Percentiles rank a stretch among this genome's conserved stretches.
These are phyloP conservation scores for Euphorbia schlechtendalii DNA, from an alignment of 441 rosid species.

Conservation along the genomic window DNA sequence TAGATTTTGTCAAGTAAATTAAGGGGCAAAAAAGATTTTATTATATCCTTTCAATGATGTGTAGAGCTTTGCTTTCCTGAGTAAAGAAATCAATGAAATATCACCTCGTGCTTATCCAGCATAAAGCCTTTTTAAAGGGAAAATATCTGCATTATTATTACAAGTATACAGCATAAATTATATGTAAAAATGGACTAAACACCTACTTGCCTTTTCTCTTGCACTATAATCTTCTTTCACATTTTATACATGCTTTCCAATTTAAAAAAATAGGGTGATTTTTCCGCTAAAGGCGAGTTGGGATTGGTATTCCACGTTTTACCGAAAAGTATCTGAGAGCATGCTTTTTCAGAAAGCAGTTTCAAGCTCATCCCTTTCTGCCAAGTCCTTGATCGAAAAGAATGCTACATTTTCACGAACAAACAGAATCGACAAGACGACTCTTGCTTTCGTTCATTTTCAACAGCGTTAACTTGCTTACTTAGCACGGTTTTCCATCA, in stretches of 20 bases:
- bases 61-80: too few species aligned
- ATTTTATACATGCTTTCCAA: background rate
- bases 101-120: background rate
- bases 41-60: too few species aligned
- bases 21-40: too few species aligned
- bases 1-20: too few species aligned
- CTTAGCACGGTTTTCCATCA: conserved; percentile 63
- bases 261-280: too few species aligned
- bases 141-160: background rate
- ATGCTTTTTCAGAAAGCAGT: too few species aligned
- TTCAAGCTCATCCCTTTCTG: too few species aligned
- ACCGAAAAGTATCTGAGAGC: too few species aligned
- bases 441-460: conserved; percentile 59
- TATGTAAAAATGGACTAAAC: background rate
- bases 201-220: background rate
- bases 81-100: background rate
- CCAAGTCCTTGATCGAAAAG: too few species aligned
- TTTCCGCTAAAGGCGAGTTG: too few species aligned
- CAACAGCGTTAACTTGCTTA: conserved; percentile 64
- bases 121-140: background rate
- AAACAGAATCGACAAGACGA: conserved; percentile 42
- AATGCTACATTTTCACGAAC: conserved; percentile 81
- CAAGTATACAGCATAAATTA: background rate
- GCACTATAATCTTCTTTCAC: background rate
- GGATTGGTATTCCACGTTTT: too few species aligned